phyloP scores from a whole-genome alignment of 148 eudicot genomes.

The Vaccinium darrowii region DNA sequence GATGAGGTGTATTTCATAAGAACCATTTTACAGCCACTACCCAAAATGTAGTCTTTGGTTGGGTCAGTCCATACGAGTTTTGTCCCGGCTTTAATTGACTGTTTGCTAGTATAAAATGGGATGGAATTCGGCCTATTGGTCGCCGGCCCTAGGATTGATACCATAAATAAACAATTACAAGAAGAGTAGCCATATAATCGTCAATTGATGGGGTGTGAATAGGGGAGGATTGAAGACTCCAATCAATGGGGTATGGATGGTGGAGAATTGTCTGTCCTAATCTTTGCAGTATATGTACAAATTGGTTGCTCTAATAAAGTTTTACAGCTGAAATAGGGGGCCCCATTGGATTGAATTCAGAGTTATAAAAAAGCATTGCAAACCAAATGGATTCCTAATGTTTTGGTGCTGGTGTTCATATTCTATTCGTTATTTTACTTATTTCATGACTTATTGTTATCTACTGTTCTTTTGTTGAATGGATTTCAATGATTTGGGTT shows the following conservation, averaged over 20 bases:
- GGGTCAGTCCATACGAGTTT: neutral
- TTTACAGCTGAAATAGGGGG: neutral
- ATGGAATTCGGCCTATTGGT: neutral
- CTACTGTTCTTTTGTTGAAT: neutral
- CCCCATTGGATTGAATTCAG: neutral
- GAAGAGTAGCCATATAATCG: neutral
- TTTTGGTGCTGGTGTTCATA: neutral
- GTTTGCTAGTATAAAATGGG: neutral
- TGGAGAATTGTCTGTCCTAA: neutral
- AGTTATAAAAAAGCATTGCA: neutral
- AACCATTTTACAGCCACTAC: neutral
- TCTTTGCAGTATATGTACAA: neutral
- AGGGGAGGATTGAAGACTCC: neutral
- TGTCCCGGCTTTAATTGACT: neutral
- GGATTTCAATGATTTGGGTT: conserved; percentile 1
- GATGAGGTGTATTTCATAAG: neutral
- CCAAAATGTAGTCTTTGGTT: neutral
- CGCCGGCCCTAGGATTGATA: neutral
- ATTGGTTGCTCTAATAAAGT: neutral
- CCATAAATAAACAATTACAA: neutral
- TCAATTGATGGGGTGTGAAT: neutral
- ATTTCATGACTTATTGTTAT: neutral
- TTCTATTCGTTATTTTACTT: neutral
- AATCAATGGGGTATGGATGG: neutral
- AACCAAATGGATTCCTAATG: neutral